Base-by-base conservation (phyloP, 2,329 filamentous ascomycete genomes). In the Hirsutella thompsonii region DNA sequence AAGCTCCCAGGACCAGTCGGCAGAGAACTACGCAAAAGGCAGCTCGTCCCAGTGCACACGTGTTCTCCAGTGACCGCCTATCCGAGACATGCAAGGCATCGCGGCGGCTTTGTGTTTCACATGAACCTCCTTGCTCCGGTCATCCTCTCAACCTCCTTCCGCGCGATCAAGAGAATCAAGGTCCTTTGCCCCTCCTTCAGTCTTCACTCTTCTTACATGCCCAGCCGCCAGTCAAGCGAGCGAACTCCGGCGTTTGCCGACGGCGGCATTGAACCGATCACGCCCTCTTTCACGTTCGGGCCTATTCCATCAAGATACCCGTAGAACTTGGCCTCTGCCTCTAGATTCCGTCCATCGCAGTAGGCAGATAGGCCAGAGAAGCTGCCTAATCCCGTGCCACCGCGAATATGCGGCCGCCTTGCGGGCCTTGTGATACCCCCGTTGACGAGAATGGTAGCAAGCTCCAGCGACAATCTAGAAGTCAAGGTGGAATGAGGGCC, bases 41-140 rank as follows among this genome's bases (percentile, higher is more conserved):
- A 20, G 16, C 18, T 14, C 11, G 13, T 9, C 20, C 13, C 33
- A 19, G 23, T 33, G 39, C 39, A 32, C 18, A 21, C 23, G 28
- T 41, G 34, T 23, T 13, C 23, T 18, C 14, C 18, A 30, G 36
- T 37, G 20, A 18, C 37, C 41, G 26, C 14, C 20, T 18, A 36
- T 20, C 36, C 39, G 41, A 50, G 42, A 44, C 45, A 42, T 34
- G 32, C 32, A 34, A 34, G 30, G 32, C 39, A 38, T 18, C 37
- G 44, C 30, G 38, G 40, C 33, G 42, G 44, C 39, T 41, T 16
- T 38, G 21, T 45, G 40, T 37, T 42, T 38, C 41, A 45, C 45
- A 45, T 44, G 48, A 52, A 48, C 42, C 44, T 37, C 46, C 50
- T 44, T 37, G 43, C 41, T 43, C 40, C 45, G 44, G 45, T 45